Percentiles rank a stretch among this genome's conserved stretches.
phyloP scores from a whole-genome alignment of 169 alveolate species.

The Amoebophrya sp. region DNA sequence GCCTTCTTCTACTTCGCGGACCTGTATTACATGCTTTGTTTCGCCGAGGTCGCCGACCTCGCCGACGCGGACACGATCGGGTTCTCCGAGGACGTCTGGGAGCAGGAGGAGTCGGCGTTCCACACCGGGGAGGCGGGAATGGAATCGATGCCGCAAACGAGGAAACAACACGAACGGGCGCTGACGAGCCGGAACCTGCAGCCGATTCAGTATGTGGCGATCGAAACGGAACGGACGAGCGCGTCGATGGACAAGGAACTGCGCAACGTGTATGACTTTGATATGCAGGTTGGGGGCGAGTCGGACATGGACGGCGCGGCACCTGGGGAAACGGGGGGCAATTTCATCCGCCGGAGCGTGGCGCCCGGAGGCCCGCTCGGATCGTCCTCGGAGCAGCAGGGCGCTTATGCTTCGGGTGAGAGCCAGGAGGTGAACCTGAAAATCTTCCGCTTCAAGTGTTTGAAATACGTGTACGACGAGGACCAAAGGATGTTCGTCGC shows the following conservation, averaged over 20 bases:
- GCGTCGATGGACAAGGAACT: background rate
- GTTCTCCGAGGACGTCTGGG: background rate
- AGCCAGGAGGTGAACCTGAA: background rate
- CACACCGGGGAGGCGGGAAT: background rate
- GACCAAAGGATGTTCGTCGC: background rate
- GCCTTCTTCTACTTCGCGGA: background rate
- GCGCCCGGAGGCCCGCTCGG: background rate
- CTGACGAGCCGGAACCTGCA: background rate
- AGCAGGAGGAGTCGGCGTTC: background rate
- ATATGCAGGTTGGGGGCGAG: no score
- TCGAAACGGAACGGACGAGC: background rate
- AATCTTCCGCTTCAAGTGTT: background rate
- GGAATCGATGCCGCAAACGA: background rate
- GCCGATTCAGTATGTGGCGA: background rate
- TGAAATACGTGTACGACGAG: background rate
- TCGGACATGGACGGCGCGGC: no score
- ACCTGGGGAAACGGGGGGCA: background rate
- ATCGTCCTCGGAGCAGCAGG: no score
- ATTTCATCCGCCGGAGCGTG: no score
- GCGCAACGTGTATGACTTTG: background rate
- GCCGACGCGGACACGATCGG: background rate
- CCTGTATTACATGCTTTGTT: background rate
- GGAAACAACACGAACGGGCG: background rate
- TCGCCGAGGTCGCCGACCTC: background rate
- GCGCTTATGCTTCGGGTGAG: no score